Evolutionary conservation across 2,329 filamentous ascomycete species (phyloP), one percentile per base, ranked within the genome.

Genomic region (Decorospora gaudefroyi): DNA sequence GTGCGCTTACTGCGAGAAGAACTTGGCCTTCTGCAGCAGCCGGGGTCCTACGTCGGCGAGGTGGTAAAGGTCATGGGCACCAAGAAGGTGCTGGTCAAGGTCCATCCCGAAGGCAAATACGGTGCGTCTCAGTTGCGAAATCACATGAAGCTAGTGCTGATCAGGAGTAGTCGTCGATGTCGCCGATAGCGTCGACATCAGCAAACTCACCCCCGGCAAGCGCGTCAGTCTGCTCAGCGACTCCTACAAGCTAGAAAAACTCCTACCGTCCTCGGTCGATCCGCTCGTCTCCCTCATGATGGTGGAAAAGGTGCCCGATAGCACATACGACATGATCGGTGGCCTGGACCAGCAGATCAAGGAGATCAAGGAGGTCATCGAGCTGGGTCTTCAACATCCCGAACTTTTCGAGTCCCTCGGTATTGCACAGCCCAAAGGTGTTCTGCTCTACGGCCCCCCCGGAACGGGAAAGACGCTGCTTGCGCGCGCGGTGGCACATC

Each of bases 21-120:
- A 78, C 82, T 99, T 15, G 93, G 93, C 39, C 78, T 99, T 64
- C 78, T 99, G 55, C 93, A 99, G 75, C 93, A 99, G 73, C 93
- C 93, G 3, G 93, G 93, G 27, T 97, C 92, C 13, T 99, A 99
- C 69, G 93, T 99, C 22, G 93, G 93, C 47, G 93, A 99, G 76
- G 93, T 99, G n/a, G 93, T 99, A 69, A 99, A 97, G 81, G 93
- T 97, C 46, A 99, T 99, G 93, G 86, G 92, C 69, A 99, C 93
- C 43, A 99, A 99, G 78, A 97, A 99, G 79, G 90, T 99, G 37
- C 79, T 99, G 46, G 93, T 99, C 62, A 99, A 99, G 77, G 93
- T 99, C 64, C 93, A 99, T 74, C 93, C 93, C 7, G 93, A 99
- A 74, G 93, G 93, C 67, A 99, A 99, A 96, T 99, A 99, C 67